Evolutionary conservation across 2,329 filamentous ascomycete species (phyloP), one percentile per base, ranked within the genome.

Genomic region (Cladosporium halotolerans): DNA sequence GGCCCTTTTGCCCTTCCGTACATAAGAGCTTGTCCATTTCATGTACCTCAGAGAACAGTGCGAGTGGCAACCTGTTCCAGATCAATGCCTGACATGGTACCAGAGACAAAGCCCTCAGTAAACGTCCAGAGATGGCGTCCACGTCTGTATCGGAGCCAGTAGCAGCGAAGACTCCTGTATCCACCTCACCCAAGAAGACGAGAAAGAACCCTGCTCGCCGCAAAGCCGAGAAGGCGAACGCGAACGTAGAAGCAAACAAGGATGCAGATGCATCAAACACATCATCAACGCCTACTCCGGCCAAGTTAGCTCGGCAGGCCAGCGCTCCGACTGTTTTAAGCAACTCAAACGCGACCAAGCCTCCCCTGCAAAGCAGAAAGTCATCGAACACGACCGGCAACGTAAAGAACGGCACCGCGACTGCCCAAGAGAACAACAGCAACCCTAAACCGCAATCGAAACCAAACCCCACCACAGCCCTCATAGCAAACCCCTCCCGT

Each of bases 181-280:
- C 36, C 8, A 14, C 40, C 2, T 13, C 48, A 5, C 18, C 38
- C n/a, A 59, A 58, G 45, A 55, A 54, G 40, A 45, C 45, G 13
- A 56, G 59, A 47, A 51, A 56, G 48, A 62, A 62, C 36, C 60
- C 60, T 38, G 57, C 56, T 18, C 54, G 60, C 36, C 54, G 60
- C n/a, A 62, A 59, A 42, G 52, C 59, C 32, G 54, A 56, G 4
- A 58, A 57, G 28, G 43, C 50, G 3, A 58, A 53, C n/a, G n/a
- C 36, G n/a, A 39, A 39, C n/a, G n/a, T 14, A 14, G 13, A n/a
- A 14, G 36, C 36, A 14, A 13, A 13, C 8, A n/a, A 39, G 16
- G 11, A 39, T 4, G 36, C 13, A n/a, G 16, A n/a, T 13, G n/a
- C 11, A 13, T 16, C 34, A 36, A 36, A 36, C n/a, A 9, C 31